These are phyloP conservation scores for Hypomontagnella submonticulosa DNA, from an alignment of 495 filamentous ascomycete species.

Conservation along the genomic window DNA sequence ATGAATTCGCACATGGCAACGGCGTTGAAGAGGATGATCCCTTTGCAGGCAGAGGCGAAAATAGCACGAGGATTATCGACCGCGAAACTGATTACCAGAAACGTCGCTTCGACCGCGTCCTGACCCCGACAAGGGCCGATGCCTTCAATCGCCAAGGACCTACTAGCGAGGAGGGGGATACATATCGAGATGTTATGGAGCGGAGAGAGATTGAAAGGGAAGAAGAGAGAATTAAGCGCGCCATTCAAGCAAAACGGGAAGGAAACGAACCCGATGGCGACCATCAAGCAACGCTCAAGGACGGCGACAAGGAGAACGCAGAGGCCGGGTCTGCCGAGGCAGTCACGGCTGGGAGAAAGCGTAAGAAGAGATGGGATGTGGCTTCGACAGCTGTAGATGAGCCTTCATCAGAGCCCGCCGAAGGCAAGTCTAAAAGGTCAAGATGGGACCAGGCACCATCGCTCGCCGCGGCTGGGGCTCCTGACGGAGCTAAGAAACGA, in stretches of 20 bases:
- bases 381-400: slow-evolving; percentile 61
- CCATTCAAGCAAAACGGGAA: slow-evolving; percentile 78
- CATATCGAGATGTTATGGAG: slow-evolving; percentile 92
- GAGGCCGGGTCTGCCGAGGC: slow-evolving; percentile 75
- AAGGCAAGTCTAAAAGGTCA: slow-evolving; percentile 75
- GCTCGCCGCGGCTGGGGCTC: slow-evolving; percentile 61
- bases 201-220: slow-evolving; percentile 91
- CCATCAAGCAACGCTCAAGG: slow-evolving; percentile 76
- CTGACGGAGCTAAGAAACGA: slow-evolving; percentile 71
- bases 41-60: slow-evolving; percentile 81
- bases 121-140: slow-evolving; percentile 90
- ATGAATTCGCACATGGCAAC: slow-evolving; percentile 88
- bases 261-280: slow-evolving; percentile 63
- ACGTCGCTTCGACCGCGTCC: slow-evolving; percentile 84
- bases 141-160: slow-evolving; percentile 81
- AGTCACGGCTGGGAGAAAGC: slow-evolving; percentile 73
- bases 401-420: slow-evolving; percentile 59
- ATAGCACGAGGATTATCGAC: slow-evolving; percentile 87
- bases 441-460: slow-evolving; percentile 91
- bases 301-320: slow-evolving; percentile 76
- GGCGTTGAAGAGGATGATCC: slow-evolving; percentile 94
- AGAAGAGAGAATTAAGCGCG: slow-evolving; percentile 84
- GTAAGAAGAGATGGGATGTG: slow-evolving; percentile 95
- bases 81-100: slow-evolving; percentile 99
- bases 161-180: slow-evolving; percentile 69